Evolutionary conservation across 305 asterid genomes (phyloP), one percentile per base, ranked within the genome.

Genomic region (Fraxinus velutina): DNA sequence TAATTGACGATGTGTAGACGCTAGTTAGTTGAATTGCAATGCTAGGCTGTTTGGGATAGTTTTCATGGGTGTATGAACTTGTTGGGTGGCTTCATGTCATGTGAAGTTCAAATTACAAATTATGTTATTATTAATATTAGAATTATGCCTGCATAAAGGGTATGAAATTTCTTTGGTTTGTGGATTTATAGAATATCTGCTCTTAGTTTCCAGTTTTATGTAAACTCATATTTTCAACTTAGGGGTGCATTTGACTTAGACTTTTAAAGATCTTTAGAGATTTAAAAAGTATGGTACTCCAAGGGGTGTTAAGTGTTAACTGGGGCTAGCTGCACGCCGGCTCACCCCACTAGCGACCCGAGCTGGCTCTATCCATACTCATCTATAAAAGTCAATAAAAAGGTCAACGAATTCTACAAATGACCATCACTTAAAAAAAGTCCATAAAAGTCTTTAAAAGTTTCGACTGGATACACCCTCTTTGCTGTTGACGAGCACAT

Each of bases 11-110:
- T 62, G 60, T 76, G 44, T 70, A 13, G n/a, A 66, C 17, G 0
- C 44, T 22, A 79, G 39, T 62, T 83, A 29, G 60, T 55, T 83
- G 73, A 75, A 21, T 77, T 29, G 60, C 15, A 52, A 36, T 75
- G n/a, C 72, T 68, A 80, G 13, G 60, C 17, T 81, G 76, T 66
- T 71, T 64, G 52, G 24, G 44, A 10, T 10, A 62, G 15, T 21
- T 62, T 62, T 62, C 33, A 62, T 64, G 39, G 44, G 44, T 27
- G 32, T 10, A 64, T 24, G 73, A 27, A 22, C 73, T 66, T 66
- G 73, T 66, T 24, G 73, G 36, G 73, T 27, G 73, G n/a, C 32
- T 66, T 12, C 33, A 9, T 27, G 19, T 66, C 36, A 12, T 27
- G 73, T 66, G 33, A 24, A 66, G 73, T 66, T 27, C 36, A 66